phyloP scores from a whole-genome alignment of 805 yeast species.

The Suhomyces sp. region DNA sequence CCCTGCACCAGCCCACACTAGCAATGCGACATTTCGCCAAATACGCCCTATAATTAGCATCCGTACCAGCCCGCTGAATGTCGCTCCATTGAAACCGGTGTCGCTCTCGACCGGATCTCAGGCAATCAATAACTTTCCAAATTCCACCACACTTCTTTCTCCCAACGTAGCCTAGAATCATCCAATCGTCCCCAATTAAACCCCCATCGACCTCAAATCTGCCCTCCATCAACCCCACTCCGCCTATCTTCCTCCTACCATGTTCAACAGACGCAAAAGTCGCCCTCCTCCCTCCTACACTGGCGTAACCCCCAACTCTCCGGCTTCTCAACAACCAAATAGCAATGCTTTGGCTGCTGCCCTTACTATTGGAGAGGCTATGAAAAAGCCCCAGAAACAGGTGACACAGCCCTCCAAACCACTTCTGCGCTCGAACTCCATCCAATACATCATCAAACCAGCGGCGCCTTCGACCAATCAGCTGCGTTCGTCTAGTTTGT shows the following conservation, averaged over 20 bases:
- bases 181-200: too few relatives aligned
- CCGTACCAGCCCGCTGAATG: too few relatives aligned
- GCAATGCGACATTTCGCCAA: too few relatives aligned
- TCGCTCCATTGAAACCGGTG: too few relatives aligned
- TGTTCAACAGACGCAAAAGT: conserved; percentile 32
- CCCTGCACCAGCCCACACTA: too few relatives aligned
- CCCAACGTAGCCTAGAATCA: too few relatives aligned
- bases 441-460: conserved; percentile 15
- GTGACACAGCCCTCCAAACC: conserved; percentile 1
- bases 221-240: not conserved
- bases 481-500: conserved; percentile 1
- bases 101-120: too few relatives aligned
- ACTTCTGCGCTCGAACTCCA: conserved; percentile 12
- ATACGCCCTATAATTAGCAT: too few relatives aligned
- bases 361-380: conserved; percentile 38
- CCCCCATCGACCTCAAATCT: not conserved
- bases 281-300: conserved; percentile 40
- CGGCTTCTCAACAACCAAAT: conserved; percentile 34
- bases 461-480: not conserved
- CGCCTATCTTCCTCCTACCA: conserved; percentile 9
- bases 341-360: conserved; percentile 46
- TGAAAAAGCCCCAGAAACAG: conserved; percentile 18
- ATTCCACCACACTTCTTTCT: too few relatives aligned
- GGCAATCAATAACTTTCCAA: too few relatives aligned
- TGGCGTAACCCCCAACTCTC: conserved; percentile 40